These are phyloP conservation scores for Yarrowia galli DNA, from an alignment of 1,139 yeast genomes.

Conservation along the genomic window DNA sequence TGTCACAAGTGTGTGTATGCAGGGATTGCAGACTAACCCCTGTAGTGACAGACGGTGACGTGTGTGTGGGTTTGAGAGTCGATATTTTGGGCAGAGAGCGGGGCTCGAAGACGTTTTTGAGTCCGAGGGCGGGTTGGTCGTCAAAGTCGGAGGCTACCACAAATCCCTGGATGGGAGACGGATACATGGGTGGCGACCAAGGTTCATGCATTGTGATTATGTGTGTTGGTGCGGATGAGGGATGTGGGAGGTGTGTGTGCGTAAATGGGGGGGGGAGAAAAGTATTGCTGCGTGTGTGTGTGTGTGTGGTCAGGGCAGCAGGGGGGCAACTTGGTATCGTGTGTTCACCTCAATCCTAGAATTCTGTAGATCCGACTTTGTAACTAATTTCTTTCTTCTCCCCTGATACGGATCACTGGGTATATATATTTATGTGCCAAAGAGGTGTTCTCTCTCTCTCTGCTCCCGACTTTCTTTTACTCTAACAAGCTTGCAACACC, in stretches of 20 bases:
- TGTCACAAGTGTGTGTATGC: conserved; percentile 10
- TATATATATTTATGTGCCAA: neutral
- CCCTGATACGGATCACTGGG: neutral
- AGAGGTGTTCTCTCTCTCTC: too few species aligned
- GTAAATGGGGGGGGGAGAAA: neutral
- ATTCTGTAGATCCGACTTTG: too few species aligned
- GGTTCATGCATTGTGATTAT: conserved; percentile 32
- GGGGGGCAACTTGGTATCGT: too few species aligned
- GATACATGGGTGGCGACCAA: conserved; percentile 36
- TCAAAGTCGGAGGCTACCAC: conserved; percentile 18
- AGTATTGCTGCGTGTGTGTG: neutral
- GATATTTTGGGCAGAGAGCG: conserved; percentile 6
- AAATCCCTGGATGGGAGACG: conserved; percentile 23
- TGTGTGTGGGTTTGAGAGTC: neutral
- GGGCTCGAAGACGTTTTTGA: conserved; percentile 32
- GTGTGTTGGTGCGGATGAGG: conserved; percentile 1
- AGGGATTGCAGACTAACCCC: conserved; percentile 8
- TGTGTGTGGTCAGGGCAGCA: too few species aligned
- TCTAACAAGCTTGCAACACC: neutral
- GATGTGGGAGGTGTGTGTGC: neutral
- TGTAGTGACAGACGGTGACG: too few species aligned
- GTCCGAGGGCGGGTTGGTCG: neutral
- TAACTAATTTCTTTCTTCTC: too few species aligned
- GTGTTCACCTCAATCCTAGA: too few species aligned
- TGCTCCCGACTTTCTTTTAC: too few species aligned